Evolutionary conservation across 257 asterid species (phyloP).

Genomic region (Solanum pinnatisectum): DNA sequence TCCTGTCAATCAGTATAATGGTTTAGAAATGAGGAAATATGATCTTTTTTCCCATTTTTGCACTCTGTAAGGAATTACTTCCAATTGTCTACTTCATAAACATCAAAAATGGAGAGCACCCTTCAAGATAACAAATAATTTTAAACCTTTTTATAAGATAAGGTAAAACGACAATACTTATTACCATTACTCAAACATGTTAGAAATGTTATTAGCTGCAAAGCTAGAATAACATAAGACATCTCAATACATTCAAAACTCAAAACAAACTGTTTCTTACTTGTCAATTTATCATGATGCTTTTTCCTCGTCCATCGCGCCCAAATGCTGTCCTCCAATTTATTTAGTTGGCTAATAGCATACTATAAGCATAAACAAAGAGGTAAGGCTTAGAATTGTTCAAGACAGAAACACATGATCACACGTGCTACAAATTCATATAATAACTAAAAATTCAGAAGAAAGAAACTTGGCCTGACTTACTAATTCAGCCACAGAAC

Average conservation of each 20-base stretch:
- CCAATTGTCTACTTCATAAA: background rate
- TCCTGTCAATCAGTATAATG: background rate
- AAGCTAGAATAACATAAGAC: background rate
- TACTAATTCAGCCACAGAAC: background rate
- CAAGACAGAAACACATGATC: background rate
- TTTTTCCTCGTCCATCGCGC: slow-evolving; percentile 61
- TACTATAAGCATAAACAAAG: slow-evolving; percentile 39
- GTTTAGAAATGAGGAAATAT: background rate
- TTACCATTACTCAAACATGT: background rate
- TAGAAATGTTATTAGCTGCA: background rate
- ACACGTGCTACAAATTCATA: background rate
- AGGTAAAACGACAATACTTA: background rate
- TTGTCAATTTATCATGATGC: slow-evolving; percentile 29
- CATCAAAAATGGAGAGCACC: background rate
- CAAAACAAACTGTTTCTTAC: slow-evolving; percentile 20
- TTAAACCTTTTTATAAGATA: background rate
- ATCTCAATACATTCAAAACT: background rate
- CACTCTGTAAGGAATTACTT: background rate
- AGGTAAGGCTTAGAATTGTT: slow-evolving; percentile 14
- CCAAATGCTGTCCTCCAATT: slow-evolving; percentile 93
- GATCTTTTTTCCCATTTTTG: background rate
- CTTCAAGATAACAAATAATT: background rate
- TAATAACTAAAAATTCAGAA: background rate
- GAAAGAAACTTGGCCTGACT: background rate
- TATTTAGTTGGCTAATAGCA: slow-evolving; percentile 79